Evolutionary conservation across 768 basidiomycete genomes (phyloP), one percentile per base, ranked within the genome.

Genomic region (Cyclocybe cylindracea): DNA sequence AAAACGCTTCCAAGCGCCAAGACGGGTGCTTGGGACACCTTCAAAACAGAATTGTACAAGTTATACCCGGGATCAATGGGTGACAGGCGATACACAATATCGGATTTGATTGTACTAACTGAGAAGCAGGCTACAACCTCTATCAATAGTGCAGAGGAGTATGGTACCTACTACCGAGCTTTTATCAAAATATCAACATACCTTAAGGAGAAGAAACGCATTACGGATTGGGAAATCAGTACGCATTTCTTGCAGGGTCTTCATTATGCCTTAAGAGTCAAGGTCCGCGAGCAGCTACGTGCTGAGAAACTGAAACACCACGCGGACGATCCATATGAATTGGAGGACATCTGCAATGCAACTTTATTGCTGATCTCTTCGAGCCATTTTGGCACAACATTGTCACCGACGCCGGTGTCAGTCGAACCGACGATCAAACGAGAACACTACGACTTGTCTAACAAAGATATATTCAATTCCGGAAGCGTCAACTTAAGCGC

Each of bases 221-320:
- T 59, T 0, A 44, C 56, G 0, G 16, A 48, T 4, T 32, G 32
- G 3, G 54, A 61, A 19, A 43, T 39, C 10, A 31, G 16, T 2
- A 49, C 39, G 10, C 4, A 44, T 4, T 56, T 57, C 38, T 5
- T 62, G 7, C 32, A 29, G 14, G 57, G 60, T 1, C 39, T 59
- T 16, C 55, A 53, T n/a, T 4, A 31, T 14, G 31, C 33, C 2
- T 52, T 61, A 31, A 9, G 48, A 7, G 7, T 35, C 14, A 18
- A 50, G 2, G 43, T 59, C 4, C 39, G 34, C 2, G 39, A 45
- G 6, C 58, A 57, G 38, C 41, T 59, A 1, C 10, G 54, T 9
- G 33, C 38, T 13, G 35, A 55, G 43, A 39, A 53, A 24, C 58
- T 49, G 0, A 34, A 44, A 3, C 56, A 59, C 24, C 51, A 57